These are phyloP conservation scores for Seiridium unicorne DNA, from an alignment of 2,329 filamentous ascomycete genomes.

Conservation along the genomic window DNA sequence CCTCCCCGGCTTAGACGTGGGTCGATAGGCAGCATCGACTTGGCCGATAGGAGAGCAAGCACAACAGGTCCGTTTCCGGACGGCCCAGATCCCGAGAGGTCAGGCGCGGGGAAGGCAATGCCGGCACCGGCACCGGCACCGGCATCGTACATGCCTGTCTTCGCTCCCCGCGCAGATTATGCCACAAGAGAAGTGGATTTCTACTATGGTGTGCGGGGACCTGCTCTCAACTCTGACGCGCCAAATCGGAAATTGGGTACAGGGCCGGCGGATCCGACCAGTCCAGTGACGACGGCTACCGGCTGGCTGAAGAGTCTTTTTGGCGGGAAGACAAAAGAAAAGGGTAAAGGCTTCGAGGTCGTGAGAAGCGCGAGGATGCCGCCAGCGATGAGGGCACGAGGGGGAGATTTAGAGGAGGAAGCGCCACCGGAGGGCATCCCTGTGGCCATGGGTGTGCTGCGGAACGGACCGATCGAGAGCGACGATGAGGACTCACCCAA, in stretches of 20 bases:
- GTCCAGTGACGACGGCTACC: constrained; percentile 82
- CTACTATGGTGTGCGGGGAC: constrained; percentile 90
- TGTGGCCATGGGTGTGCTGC: constrained; percentile 59
- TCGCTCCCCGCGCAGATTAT: constrained; percentile 73
- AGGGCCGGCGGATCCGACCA: constrained; percentile 90
- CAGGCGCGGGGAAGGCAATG: constrained; percentile 38
- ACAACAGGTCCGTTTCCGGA: constrained; percentile 33
- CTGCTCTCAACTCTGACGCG: constrained; percentile 77
- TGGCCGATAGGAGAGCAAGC: constrained; percentile 37
- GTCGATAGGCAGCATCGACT: constrained; percentile 36
- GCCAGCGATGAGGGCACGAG: constrained; percentile 63
- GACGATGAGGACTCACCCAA: constrained; percentile 51
- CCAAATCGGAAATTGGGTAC: constrained; percentile 86
- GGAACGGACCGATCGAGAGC: constrained; percentile 62
- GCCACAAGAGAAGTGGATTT: constrained; percentile 94
- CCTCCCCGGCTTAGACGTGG: constrained; percentile 31
- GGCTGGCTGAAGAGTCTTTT: constrained; percentile 84
- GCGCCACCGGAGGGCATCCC: constrained; percentile 66
- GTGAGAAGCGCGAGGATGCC: constrained; percentile 88
- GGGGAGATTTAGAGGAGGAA: constrained; percentile 60
- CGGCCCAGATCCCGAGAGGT: constrained; percentile 36
- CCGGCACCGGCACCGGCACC: constrained; percentile 40
- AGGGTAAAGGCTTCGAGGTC: constrained; percentile 95
- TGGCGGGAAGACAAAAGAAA: constrained; percentile 86
- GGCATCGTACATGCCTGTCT: constrained; percentile 36